Evolutionary conservation across 306 rosid genomes (phyloP).

Genomic region (Rubus parviflorus): DNA sequence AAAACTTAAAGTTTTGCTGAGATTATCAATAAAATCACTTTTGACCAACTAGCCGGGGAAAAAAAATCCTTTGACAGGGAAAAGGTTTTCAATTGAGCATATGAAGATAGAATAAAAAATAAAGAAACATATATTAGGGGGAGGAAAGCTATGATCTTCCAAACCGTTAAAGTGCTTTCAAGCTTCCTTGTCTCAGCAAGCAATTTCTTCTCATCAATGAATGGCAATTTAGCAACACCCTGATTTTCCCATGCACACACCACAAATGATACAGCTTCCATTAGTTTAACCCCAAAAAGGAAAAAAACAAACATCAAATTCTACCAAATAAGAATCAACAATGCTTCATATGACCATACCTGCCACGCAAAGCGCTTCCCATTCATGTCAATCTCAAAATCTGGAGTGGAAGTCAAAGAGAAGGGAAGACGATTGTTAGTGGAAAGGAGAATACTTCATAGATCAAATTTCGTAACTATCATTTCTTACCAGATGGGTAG

Average conservation of each 20-base stretch:
- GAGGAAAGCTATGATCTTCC: slow-evolving; percentile 10
- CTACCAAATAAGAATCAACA: neutral
- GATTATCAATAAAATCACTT: neutral
- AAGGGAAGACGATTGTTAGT: slow-evolving; percentile 15
- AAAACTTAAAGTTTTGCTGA: neutral
- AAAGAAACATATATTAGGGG: neutral
- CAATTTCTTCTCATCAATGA: slow-evolving; percentile 86
- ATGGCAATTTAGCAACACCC: slow-evolving; percentile 98
- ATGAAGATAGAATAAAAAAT: neutral
- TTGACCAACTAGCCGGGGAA: neutral
- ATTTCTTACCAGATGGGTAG: slow-evolving; percentile 78
- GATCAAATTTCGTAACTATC: slow-evolving; percentile 17
- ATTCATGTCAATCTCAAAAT: slow-evolving; percentile 96
- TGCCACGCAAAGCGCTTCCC: slow-evolving; percentile 97
- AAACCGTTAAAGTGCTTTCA: slow-evolving; percentile 83
- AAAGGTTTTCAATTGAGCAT: neutral
- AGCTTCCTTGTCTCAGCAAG: slow-evolving; percentile 74
- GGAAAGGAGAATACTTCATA: slow-evolving; percentile 20
- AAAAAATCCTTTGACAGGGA: neutral
- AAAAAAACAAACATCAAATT: slow-evolving; percentile 7
- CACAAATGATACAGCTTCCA: slow-evolving; percentile 5
- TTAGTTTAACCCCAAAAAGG: slow-evolving; percentile 20
- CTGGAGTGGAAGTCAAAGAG: slow-evolving; percentile 35
- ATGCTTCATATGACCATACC: slow-evolving; percentile 39
- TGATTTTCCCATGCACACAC: slow-evolving; percentile 33